Evolutionary conservation across 73 alveolate species (phyloP).

Genomic region (Paramecium bursaria): DNA sequence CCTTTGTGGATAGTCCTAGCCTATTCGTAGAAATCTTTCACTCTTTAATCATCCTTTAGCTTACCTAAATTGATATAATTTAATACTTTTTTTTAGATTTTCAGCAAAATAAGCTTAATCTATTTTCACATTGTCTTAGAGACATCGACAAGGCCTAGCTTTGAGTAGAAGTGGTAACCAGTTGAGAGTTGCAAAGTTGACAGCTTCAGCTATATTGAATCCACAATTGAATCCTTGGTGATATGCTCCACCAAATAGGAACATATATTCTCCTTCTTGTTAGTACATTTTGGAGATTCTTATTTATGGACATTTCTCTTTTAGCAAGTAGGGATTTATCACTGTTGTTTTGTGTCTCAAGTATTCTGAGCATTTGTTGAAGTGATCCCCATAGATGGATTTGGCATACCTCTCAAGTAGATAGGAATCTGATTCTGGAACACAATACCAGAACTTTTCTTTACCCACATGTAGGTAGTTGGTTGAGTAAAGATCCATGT

Average conservation of each 20-base stretch:
- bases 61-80: no score
- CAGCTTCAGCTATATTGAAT: constrained; percentile 93
- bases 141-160: constrained; percentile 67
- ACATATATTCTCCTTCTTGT: constrained; percentile 84
- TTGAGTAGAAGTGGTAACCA: constrained; percentile 66
- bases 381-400: constrained; percentile 73
- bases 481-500: constrained; percentile 81
- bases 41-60: constrained; percentile 56
- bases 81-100: constrained; percentile 33
- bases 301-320: constrained; percentile 73
- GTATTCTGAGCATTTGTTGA: constrained; percentile 83
- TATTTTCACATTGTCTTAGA: constrained; percentile 68
- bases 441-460: constrained; percentile 90
- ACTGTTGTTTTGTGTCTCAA: constrained; percentile 85
- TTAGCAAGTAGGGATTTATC: constrained; percentile 74
- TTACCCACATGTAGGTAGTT: constrained; percentile 85
- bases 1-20: constrained; percentile 5
- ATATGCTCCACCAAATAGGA: constrained; percentile 80
- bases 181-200: constrained; percentile 78
- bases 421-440: constrained; percentile 73
- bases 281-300: constrained; percentile 74
- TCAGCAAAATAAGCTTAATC: constrained; percentile 58
- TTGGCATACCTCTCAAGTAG: constrained; percentile 77
- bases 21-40: constrained; percentile 20
- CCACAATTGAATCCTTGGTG: constrained; percentile 91